Conservation (phyloP, 495 filamentous ascomycete species). For the Penicillium bialowiezense region DNA sequence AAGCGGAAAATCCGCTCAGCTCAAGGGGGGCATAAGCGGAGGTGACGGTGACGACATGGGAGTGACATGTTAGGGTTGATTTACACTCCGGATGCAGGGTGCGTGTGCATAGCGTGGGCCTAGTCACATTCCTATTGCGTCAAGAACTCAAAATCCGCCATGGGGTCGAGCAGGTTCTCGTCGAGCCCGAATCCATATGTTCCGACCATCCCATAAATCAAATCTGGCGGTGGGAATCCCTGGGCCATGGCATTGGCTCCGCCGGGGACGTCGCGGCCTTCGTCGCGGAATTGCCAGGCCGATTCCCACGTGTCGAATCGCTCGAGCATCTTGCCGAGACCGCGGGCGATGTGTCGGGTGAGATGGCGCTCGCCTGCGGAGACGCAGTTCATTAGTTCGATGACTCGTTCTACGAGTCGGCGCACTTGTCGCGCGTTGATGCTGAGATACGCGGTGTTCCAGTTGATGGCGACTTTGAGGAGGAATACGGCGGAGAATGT, state of each 20-base stretch:
- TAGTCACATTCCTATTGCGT: constrained; percentile 21
- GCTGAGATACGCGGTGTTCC: constrained; percentile 49
- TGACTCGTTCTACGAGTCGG: constrained; percentile 46
- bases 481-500: constrained; percentile 57
- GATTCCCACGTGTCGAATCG: constrained; percentile 47
- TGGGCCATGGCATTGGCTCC: constrained; percentile 48
- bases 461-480: constrained; percentile 54
- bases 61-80: constrained; percentile 7
- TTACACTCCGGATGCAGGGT: constrained; percentile 11
- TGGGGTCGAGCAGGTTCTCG: constrained; percentile 46
- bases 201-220: constrained; percentile 50
- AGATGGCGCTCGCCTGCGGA: constrained; percentile 52
- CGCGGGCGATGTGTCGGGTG: constrained; percentile 51
- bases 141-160: constrained; percentile 47
- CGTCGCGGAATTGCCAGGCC: constrained; percentile 26
- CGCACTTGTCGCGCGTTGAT: constrained; percentile 45
- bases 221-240: constrained; percentile 45
- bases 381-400: constrained; percentile 51
- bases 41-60: constrained; percentile 28
- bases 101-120: too few relatives aligned
- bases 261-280: constrained; percentile 33
- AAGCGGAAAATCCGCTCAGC: constrained; percentile 11
- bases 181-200: constrained; percentile 49
- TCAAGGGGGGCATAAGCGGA: constrained; percentile 18
- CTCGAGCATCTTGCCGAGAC: constrained; percentile 51